Evolutionary conservation across 345 rosid genomes (phyloP), one percentile per base, ranked within the genome.

Genomic region (Acer campestre): DNA sequence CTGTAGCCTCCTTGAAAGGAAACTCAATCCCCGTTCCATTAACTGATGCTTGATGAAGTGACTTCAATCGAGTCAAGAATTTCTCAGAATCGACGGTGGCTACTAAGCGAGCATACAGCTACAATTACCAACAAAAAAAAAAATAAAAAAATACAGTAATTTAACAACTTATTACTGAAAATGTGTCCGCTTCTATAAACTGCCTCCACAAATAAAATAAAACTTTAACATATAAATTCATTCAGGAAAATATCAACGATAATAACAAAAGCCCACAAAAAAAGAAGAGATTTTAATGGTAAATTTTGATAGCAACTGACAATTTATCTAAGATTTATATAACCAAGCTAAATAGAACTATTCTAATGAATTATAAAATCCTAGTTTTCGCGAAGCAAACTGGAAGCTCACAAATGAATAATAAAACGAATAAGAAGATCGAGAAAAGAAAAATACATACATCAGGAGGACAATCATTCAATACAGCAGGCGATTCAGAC

Each of bases 1-100:
- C 98, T 82, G 97, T 86, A 5, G 98, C 91, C 83, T 92, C 95
- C 78, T 89, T 88, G 81, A 95, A 95, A 35, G 98, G 99, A 73
- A 92, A 95, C 62, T 82, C 90, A 70, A 83, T 79, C 68, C 80
- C 72, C n/a, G 81, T 70, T 64, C 87, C 95, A 61, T 92, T 38
- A 44, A 70, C 64, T 29, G 93, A 83, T 51, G 84, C 86, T 49
- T 79, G 84, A 74, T 84, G 87, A 16, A 91, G 73, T 48, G 87
- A 76, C 55, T 91, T 84, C 72, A 95, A 81, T 61, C 89, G 80
- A 80, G 81, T 71, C 86, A 93, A 79, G 89, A 92, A 95, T 29
- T 91, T 82, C 44, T 78, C 88, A 7, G 98, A 95, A 83, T 91
- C 90, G 74, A 95, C 89, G 46, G 90, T 88, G 5, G 96, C 79